Base-by-base conservation (phyloP, 257 asterid species). In the Plantago ovata region DNA sequence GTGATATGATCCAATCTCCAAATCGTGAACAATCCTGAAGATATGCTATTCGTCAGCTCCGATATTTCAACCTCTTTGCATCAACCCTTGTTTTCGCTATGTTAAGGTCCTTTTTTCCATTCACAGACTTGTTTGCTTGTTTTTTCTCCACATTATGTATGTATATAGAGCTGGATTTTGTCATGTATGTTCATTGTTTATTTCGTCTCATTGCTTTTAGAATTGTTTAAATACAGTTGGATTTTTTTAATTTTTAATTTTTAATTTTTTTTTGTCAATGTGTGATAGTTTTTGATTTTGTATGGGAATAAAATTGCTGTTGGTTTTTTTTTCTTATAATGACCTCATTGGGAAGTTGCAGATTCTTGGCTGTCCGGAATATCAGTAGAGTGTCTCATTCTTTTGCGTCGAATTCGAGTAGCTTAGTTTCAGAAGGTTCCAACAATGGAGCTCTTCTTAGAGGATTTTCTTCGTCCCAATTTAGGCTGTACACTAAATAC, bases 351-450 rank as follows among this genome's bases (percentile, higher is more conserved):
- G 36, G 66, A 59, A 52, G 76, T 60, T 60, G 72, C 83, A 82
- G 94, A 74, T 79, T 79, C 38, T 82, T 79, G 79, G 70, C 74
- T 44, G 33, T 66, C 38, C 70, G 82, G 62, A 69, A 55, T 61
- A 51, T 72, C 55, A 58, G 59, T 63, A 76, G 77, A 80, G 67
- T 68, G 56, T 69, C 77, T n/a, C 74, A 42, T 21, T 72, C 65
- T 61, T 56, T 74, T n/a, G 20, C 20, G 43, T n/a, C 50, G 33
- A 72, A 66, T 32, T 73, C 43, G 13, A 28, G 45, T 22, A 43
- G 63, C 22, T 42, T 53, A 18, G 49, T 10, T 62, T 62, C 66
- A 36, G 66, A 68, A 22, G 75, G 67, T 32, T 70, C 66, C 47
- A 56, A 56, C 38, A 61, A 74, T 72, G 94, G 81, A 52, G 38